Base-by-base conservation (phyloP, 306 rosid genomes). In the Vigna nakashimae region DNA sequence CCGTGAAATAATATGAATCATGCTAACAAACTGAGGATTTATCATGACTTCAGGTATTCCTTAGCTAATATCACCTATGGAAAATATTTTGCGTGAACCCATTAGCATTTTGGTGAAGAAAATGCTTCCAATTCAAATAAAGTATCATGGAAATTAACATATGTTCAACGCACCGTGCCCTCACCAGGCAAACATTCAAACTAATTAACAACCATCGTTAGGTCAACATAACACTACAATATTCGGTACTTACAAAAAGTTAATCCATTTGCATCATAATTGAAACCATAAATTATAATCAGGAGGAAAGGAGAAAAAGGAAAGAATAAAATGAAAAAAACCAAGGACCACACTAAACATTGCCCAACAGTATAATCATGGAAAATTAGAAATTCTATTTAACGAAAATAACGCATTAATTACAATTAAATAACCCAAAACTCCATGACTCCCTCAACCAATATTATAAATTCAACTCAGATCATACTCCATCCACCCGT, bases 151-250 rank as follows among this genome's bases (percentile, higher is more conserved):
- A 48, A 51, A 76, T 62, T 32, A 45, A 13, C 16, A 69, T 36
- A 53, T 45, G 58, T 67, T 71, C 24, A 66, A 15, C 50, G 20
- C 65, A 83, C 75, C 73, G 82, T 69, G 68, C 75, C 73, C 46
- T 60, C 50, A 82, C 57, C 28, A 14, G 66, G 38, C 13, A 51
- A 60, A 65, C 48, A 55, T 18, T 45, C 13, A 63, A 60, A 60
- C 48, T 18, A 20, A 49, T 1, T 14, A 14, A 15, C 17, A 70
- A 64, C 52, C 60, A 69, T 57, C 82, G 72, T 14, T 57, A 28
- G 74, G 86, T 80, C 73, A 81, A 79, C 51, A 58, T 18, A 59
- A 22, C 9, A 67, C 18, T 51, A 55, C 13, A 30, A 53, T 40
- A 73, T 26, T 36, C 28, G 17, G 10, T 9, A 30, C 60, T 43